phyloP scores from a whole-genome alignment of 2,329 filamentous ascomycete genomes.

The Sarocladiaceae sp. region DNA sequence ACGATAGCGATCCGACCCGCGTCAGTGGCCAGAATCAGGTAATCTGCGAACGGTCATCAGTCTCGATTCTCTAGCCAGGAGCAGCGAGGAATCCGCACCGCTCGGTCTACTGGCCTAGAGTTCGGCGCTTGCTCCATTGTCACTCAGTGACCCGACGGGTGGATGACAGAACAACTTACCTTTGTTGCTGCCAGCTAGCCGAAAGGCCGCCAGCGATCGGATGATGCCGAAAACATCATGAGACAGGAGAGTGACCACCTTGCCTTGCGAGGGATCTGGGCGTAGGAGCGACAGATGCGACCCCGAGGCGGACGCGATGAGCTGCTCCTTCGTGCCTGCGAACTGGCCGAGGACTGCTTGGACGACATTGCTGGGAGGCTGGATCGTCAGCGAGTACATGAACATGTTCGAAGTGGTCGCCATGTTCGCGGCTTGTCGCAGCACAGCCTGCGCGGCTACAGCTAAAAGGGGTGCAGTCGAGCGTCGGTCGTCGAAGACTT shows the following conservation, averaged over 20 bases:
- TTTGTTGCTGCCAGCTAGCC: slow-evolving; percentile 90
- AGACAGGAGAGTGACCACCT: slow-evolving; percentile 77
- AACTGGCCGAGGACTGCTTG: slow-evolving; percentile 94
- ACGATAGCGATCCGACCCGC: slow-evolving; percentile 91
- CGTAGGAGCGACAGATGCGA: slow-evolving; percentile 83
- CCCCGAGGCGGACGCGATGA: slow-evolving; percentile 89
- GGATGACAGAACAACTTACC: slow-evolving; percentile 57
- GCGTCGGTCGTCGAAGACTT: background rate
- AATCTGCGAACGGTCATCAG: slow-evolving; percentile 54
- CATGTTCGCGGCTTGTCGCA: slow-evolving; percentile 58
- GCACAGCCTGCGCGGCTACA: slow-evolving; percentile 43
- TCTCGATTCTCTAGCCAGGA: background rate
- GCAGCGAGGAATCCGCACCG: background rate
- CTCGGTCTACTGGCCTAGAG: slow-evolving; percentile 4
- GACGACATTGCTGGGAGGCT: slow-evolving; percentile 81
- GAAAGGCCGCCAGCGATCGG: slow-evolving; percentile 78
- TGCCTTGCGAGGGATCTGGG: slow-evolving; percentile 78
- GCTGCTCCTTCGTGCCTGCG: slow-evolving; percentile 92
- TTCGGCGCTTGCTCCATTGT: slow-evolving; percentile 31
- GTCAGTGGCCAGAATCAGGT: slow-evolving; percentile 91
- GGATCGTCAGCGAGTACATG: slow-evolving; percentile 94
- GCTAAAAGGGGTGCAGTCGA: background rate
- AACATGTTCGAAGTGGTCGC: slow-evolving; percentile 98
- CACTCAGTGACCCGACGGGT: slow-evolving; percentile 59
- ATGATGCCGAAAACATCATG: slow-evolving; percentile 98